Evolutionary conservation across 805 yeast genomes (phyloP), one percentile per base, ranked within the genome.

Genomic region (Danielozyma ontarioensis): DNA sequence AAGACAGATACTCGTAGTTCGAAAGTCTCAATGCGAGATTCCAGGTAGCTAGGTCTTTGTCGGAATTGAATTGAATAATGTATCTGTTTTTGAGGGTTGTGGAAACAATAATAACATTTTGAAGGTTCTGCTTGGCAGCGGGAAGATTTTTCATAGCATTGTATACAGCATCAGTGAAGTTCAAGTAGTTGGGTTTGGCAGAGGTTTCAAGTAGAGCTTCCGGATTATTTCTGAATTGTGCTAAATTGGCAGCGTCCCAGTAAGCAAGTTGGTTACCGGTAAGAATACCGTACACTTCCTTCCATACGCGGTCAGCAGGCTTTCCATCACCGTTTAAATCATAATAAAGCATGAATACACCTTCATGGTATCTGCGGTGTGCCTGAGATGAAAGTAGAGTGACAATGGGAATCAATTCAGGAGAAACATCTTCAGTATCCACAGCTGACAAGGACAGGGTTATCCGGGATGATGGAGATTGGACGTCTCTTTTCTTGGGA

Each of bases 41-140:
- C 97, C 97, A 93, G 37, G 70, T 70, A 33, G 71, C 66, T 51
- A 82, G 78, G 35, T 79, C 76, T 32, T 75, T 80, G 30, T 64
- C 64, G 13, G 85, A 69, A 26, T 83, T 68, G 47, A 81, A 83
- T 59, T 89, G 97, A 37, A 93, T 62, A 39, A 93, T 70, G 56
- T 72, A 88, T 44, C 97, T 69, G 59, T 93, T 93, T 51, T 86
- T 88, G 62, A 88, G 68, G 2, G 97, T 93, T 2, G 98, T 93
- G 28, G 95, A 84, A 3, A 90, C 83, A n/a, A 86, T 80, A 15
- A 93, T 74, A 26, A 89, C 84, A 52, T 88, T 85, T 25, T 76
- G 74, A 44, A 85, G 68, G 46, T 79, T 76, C 46, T 62, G 68
- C 30, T 65, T 67, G 5, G 85, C 83, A 14, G 79, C 74, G 2